Evolutionary conservation across 1,139 yeast species (phyloP).

Genomic region (Taiozyma sp.): DNA sequence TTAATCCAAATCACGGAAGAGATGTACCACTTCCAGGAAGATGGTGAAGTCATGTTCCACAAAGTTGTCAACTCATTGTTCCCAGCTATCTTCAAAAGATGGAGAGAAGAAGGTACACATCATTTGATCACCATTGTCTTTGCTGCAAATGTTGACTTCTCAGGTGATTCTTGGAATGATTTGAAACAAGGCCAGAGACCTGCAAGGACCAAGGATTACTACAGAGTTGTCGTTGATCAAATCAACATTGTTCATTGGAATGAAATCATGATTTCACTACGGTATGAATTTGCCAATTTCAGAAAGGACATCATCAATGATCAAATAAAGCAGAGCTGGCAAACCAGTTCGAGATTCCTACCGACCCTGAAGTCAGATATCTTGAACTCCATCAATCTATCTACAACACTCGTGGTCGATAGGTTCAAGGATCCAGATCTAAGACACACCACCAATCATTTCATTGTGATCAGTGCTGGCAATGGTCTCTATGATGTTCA

Average conservation of each 20-base stretch:
- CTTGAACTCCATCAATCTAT: slow-evolving; percentile 82
- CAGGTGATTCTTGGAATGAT: slow-evolving; percentile 50
- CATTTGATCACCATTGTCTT: slow-evolving; percentile 89
- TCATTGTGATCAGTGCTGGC: slow-evolving; percentile 85
- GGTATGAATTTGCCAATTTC: slow-evolving; percentile 83
- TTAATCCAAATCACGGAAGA: slow-evolving; percentile 87
- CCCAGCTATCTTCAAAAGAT: slow-evolving; percentile 83
- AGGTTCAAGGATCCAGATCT: slow-evolving; percentile 83
- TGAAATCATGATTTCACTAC: slow-evolving; percentile 80
- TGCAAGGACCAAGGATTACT: slow-evolving; percentile 68
- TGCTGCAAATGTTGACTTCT: slow-evolving; percentile 69
- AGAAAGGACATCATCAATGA: slow-evolving; percentile 64
- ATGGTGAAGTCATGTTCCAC: slow-evolving; percentile 91
- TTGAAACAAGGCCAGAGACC: slow-evolving; percentile 72
- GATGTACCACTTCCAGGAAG: slow-evolving; percentile 98
- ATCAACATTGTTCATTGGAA: slow-evolving; percentile 87
- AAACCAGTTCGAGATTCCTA: slow-evolving; percentile 44
- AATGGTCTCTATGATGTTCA: slow-evolving; percentile 93
- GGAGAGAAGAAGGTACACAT: slow-evolving; percentile 85
- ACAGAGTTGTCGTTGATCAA: slow-evolving; percentile 93
- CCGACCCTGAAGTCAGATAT: slow-evolving; percentile 90
- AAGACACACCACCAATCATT: slow-evolving; percentile 82
- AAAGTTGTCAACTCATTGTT: slow-evolving; percentile 86
- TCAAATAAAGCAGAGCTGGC: slow-evolving; percentile 33
- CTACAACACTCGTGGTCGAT: slow-evolving; percentile 73